Evolutionary conservation across 768 basidiomycete species (phyloP), one percentile per base, ranked within the genome.

Genomic region (Boletus subparvulus): DNA sequence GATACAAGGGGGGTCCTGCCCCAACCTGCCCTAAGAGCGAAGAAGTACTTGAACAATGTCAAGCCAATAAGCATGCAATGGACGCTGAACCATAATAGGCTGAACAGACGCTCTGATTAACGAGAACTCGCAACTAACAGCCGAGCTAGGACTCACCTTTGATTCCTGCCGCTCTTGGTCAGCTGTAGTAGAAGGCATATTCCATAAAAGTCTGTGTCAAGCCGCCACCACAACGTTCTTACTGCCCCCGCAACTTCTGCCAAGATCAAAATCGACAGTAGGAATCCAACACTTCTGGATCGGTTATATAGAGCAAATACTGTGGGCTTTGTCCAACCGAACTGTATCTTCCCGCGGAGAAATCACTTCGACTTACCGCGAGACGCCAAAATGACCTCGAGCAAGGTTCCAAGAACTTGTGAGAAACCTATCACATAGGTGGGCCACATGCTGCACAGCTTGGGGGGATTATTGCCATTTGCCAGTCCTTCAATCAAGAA

Each of bases 251-350:
- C 62, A 26, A 46, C 3, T 41, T 63, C 61, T 1, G 11, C 12
- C 19, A 54, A 11, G 28, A 62, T 53, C 45, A 61, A 41, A 37
- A 46, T 17, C 11, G 4, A 33, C 6, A 66, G 17, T 3, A 62
- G 12, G 30, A 61, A 28, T 10, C 26, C 58, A 35, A 68, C 17
- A 17, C 16, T 55, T 21, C 24, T 57, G 13, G 59, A 65, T 48
- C 55, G 54, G 19, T 65, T 64, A 21, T 65, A 65, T 3, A 67
- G 48, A 17, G 65, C 65, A 32, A 52, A 58, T 16, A 65, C 65
- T 65, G 50, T 50, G 24, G 13, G 16, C 2, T 4, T 17, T 26
- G 32, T 65, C 35, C 33, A 46, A 13, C 41, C 26, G 17, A 21
- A 21, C 47, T 43, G 32, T 12, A 44, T 46, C n/a, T 21, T 44